Conservation (phyloP, 495 filamentous ascomycete species). For the Neurospora sp. region DNA sequence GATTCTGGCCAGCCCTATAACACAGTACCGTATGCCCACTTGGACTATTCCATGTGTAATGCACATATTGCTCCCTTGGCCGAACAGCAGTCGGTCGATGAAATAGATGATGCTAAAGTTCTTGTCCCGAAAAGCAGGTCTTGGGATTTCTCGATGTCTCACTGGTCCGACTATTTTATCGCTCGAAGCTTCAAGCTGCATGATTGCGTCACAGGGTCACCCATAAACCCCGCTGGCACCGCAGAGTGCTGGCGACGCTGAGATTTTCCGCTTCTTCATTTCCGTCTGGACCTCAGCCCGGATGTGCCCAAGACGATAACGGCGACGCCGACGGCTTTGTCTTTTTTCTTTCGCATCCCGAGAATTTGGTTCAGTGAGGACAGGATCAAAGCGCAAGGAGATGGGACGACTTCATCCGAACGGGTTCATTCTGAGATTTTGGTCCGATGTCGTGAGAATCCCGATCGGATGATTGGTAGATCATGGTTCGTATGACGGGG, state of each 20-base stretch:
- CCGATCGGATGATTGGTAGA: background rate
- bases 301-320: background rate
- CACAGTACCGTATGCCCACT: background rate
- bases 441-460: background rate
- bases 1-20: background rate
- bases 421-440: background rate
- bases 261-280: background rate
- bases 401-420: background rate
- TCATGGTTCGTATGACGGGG: background rate
- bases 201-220: background rate
- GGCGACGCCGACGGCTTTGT: background rate
- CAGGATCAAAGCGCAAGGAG: background rate
- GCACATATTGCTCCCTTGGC: background rate
- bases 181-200: background rate
- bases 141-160: background rate
- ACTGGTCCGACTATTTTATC: background rate
- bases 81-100: background rate
- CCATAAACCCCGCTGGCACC: background rate
- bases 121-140: background rate
- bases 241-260: background rate
- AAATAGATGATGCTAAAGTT: background rate
- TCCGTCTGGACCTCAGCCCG: background rate
- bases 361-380: background rate
- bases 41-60: background rate
- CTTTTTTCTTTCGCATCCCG: background rate